Conservation (phyloP, 2,329 filamentous ascomycete genomes). For the Neurospora sp. region DNA sequence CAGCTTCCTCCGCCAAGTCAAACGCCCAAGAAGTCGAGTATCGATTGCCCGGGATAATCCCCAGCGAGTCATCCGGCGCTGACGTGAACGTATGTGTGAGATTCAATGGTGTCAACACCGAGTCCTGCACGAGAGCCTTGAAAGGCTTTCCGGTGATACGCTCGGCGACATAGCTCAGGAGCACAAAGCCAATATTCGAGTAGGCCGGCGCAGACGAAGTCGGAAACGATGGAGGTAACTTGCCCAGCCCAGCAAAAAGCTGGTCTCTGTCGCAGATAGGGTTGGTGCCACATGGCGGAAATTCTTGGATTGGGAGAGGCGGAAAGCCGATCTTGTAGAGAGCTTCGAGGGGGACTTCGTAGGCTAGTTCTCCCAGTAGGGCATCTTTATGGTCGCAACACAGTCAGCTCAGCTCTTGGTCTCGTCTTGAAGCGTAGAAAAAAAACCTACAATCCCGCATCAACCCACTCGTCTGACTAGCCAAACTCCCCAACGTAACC, state of each 20-base stretch:
- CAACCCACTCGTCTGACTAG: constrained; percentile 22
- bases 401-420: too few species aligned
- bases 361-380: constrained; percentile 17
- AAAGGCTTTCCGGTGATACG: constrained; percentile 24
- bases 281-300: constrained; percentile 22
- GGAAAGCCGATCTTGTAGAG: constrained; percentile 21
- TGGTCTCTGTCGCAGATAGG: constrained; percentile 22
- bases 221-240: constrained; percentile 22
- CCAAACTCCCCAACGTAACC: constrained; percentile 13
- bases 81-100: constrained; percentile 24
- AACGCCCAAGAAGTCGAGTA: constrained; percentile 23
- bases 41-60: constrained; percentile 25
- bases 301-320: constrained; percentile 14
- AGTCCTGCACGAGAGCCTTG: constrained; percentile 20
- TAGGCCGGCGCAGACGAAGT: constrained; percentile 27
- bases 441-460: constrained; percentile 22
- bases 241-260: constrained; percentile 4
- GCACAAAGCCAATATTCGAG: constrained; percentile 28
- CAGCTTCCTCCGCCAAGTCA: constrained; percentile 22
- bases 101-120: constrained; percentile 23
- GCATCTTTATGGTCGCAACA: constrained; percentile 7
- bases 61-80: constrained; percentile 21
- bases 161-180: constrained; percentile 28
- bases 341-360: constrained; percentile 10
- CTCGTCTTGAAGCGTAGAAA: too few species aligned